Conservation (phyloP, 2,329 filamentous ascomycete genomes). For the Alternaria brassicicola region DNA sequence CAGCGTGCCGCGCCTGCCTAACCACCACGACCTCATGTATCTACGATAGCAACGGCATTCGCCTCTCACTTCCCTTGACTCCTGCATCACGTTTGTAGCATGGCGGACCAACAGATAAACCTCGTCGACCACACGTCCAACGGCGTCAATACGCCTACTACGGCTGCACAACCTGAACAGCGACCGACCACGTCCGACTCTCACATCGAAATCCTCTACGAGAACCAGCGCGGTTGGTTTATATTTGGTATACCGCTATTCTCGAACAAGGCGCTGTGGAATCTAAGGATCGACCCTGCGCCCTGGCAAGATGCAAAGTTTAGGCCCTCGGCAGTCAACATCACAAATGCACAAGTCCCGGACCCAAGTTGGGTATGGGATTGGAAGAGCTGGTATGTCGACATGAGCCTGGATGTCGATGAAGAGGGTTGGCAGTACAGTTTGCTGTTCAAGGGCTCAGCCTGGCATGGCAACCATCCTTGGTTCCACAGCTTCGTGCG, state of each 20-base stretch:
- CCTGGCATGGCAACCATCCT: constrained; percentile 83
- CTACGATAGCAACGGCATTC: constrained; percentile 35
- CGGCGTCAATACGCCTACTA: constrained; percentile 42
- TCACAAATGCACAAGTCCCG: constrained; percentile 86
- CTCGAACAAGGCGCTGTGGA: constrained; percentile 75
- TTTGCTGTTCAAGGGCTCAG: constrained; percentile 71
- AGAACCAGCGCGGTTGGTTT: constrained; percentile 92
- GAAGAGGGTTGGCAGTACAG: constrained; percentile 97
- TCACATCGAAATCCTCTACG: constrained; percentile 82
- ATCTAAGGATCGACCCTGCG: constrained; percentile 79
- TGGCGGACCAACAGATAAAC: constrained; percentile 67
- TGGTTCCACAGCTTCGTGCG: constrained; percentile 98
- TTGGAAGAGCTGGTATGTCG: constrained; percentile 73
- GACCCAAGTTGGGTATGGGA: constrained; percentile 96
- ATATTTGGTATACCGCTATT: constrained; percentile 90
- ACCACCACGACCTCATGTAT: constrained; percentile 34
- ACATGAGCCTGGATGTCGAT: constrained; percentile 82
- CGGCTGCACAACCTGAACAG: constrained; percentile 20
- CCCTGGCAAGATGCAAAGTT: constrained; percentile 76
- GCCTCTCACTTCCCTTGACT: constrained; percentile 17
- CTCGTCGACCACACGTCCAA: constrained; percentile 64
- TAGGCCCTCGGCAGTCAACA: constrained; percentile 68
- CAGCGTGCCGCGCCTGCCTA: constrained; percentile 27
- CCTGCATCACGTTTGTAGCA: constrained; percentile 13
- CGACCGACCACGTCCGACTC: constrained; percentile 30